phyloP scores from a whole-genome alignment of 140 eudicot genomes.

The Anethum foeniculum region DNA sequence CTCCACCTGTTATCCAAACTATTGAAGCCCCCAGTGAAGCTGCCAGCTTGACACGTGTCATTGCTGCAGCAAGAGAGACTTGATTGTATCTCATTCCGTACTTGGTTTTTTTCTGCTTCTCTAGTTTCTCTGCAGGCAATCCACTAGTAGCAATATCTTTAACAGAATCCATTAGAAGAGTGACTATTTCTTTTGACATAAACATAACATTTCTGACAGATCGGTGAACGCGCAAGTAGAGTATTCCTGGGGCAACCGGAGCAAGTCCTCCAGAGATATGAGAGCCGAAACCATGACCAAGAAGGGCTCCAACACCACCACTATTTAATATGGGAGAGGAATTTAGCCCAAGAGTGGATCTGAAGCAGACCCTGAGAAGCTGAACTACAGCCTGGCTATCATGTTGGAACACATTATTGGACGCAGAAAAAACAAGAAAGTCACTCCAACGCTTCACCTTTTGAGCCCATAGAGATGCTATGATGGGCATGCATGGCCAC shows the following conservation, averaged over 20 bases:
- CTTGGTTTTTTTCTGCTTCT: conserved; percentile 45
- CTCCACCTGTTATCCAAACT: conserved; percentile 75
- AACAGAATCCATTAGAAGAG: conserved; percentile 62
- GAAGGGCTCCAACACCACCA: conserved; percentile 78
- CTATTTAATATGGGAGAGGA: conserved; percentile 33
- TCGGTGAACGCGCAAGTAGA: conserved; percentile 75
- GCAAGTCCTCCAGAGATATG: conserved; percentile 60
- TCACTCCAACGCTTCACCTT: conserved; percentile 96
- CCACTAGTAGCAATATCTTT: conserved; percentile 47
- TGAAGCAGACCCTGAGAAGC: conserved; percentile 75
- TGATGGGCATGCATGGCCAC: conserved; percentile 93
- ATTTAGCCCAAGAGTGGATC: conserved; percentile 48
- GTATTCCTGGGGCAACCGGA: conserved; percentile 91
- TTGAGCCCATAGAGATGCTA: conserved; percentile 78
- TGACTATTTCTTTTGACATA: conserved; percentile 66
- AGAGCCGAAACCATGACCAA: conserved; percentile 93
- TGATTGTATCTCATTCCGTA: conserved; percentile 62
- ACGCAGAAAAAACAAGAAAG: conserved; percentile 71
- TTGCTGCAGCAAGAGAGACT: conserved; percentile 67
- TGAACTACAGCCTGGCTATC: conserved; percentile 70
- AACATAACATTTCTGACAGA: conserved; percentile 55
- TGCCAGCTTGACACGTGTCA: conserved; percentile 67
- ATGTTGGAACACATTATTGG: conserved; percentile 80
- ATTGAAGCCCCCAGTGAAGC: conserved; percentile 76
- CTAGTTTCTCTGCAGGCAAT: conserved; percentile 29